These are phyloP conservation scores for Pseudozyma hubeiensis DNA, from an alignment of 1,284 basidiomycete species.

Conservation along the genomic window DNA sequence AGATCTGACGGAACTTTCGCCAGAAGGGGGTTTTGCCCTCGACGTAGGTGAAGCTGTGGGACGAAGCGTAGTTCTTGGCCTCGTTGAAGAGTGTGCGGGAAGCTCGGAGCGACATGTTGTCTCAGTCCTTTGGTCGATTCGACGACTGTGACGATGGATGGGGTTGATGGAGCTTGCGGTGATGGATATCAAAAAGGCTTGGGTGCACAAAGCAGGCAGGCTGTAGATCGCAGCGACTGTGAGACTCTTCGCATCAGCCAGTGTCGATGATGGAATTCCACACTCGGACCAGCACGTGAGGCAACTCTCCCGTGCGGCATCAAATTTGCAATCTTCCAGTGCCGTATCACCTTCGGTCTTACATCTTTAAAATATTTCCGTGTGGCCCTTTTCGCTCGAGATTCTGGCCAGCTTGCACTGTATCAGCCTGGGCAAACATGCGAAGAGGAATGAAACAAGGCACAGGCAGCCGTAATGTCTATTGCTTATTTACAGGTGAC, in stretches of 20 bases:
- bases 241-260: not conserved
- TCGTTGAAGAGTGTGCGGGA: conserved; percentile 51
- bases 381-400: too few relatives aligned
- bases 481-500: conserved; percentile 1
- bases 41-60: conserved; percentile 63
- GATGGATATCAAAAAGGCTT: not conserved
- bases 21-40: conserved; percentile 68
- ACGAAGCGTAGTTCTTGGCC: conserved; percentile 56
- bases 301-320: not conserved
- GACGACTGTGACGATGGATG: not conserved
- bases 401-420: too few relatives aligned
- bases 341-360: not conserved
- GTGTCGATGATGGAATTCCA: not conserved
- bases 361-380: not conserved
- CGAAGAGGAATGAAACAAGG: not conserved
- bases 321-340: not conserved
- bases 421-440: not conserved
- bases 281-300: conserved; percentile 1
- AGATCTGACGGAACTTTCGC: conserved; percentile 63
- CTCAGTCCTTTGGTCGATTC: too few relatives aligned
- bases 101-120: conserved; percentile 48
- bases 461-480: not conserved
- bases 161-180: not conserved
- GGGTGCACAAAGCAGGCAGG: not conserved
- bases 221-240: not conserved